A percentile compares a stretch with the other conserved stretches of the same genome.
Conservation (phyloP, 148 eudicot genomes). For the Arbutus unedo region DNA sequence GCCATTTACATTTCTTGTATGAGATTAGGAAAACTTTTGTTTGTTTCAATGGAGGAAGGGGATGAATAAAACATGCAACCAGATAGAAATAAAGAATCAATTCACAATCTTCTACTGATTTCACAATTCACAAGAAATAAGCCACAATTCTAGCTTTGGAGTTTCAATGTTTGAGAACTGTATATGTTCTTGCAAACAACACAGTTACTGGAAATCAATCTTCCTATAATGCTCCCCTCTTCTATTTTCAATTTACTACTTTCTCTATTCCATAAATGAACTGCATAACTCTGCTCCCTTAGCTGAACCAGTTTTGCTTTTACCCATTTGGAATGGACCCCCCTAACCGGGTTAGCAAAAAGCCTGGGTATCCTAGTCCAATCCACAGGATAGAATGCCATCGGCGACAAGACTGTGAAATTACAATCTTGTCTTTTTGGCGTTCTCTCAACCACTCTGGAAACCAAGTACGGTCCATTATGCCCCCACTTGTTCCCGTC, state of each 20-base stretch:
- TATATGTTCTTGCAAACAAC: slow-evolving; percentile 42
- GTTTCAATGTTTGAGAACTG: background rate
- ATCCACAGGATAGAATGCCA: slow-evolving; percentile 63
- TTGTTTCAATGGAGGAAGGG: background rate
- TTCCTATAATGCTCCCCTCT: slow-evolving; percentile 52
- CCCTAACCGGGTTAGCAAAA: slow-evolving; percentile 27
- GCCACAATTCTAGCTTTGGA: background rate
- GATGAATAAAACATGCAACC: too few relatives aligned
- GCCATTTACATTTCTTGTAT: too few relatives aligned
- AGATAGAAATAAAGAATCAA: too few relatives aligned
- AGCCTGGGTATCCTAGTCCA: slow-evolving; percentile 40
- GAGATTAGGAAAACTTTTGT: background rate
- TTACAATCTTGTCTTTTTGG: slow-evolving; percentile 15
- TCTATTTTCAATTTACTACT: slow-evolving; percentile 46
- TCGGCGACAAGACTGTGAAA: slow-evolving; percentile 47
- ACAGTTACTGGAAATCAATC: slow-evolving; percentile 51
- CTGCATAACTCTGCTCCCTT: slow-evolving; percentile 38
- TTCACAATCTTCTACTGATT: too few relatives aligned
- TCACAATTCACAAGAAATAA: too few relatives aligned
- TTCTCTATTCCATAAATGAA: slow-evolving; percentile 73
- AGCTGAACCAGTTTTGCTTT: slow-evolving; percentile 29
- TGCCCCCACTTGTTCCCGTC: slow-evolving; percentile 76
- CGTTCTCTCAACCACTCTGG: slow-evolving; percentile 40
- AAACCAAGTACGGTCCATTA: slow-evolving; percentile 71
- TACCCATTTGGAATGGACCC: slow-evolving; percentile 35